Base-by-base conservation (phyloP, 495 filamentous ascomycete species). In the Aspergillus diversus region DNA sequence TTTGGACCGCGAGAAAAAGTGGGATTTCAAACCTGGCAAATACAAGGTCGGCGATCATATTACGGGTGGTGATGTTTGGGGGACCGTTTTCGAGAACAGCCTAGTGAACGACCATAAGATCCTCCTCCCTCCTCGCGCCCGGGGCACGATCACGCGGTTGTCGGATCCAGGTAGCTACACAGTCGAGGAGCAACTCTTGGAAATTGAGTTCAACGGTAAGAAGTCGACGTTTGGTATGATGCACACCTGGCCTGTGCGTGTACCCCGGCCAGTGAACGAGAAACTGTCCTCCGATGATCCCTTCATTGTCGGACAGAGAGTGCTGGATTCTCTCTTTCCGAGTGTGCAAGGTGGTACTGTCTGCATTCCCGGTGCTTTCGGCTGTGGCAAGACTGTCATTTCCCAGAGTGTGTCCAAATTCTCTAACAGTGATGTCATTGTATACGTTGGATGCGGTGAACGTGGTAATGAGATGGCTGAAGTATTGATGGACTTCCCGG, bases 391-490 rank as follows among this genome's bases (percentile, higher is more conserved):
- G 87, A 99, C 95, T 63, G 95, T 99, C 76, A 99, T 99, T 79
- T 92, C 89, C 67, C 96, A 99, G 81, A 92, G 89, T 62, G 89
- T 99, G 62, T 98, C 95, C 73, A 99, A 99, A 77, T 99, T 97
- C 83, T 99, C 95, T 61, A 99, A 99, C 86, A 93, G 90, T 74
- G 96, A 99, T 77, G 92, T 97, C 72, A 98, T 99, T 66, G 90
- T 99, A 68, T 98, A 99, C 76, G 95, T 99, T 65, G 95, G 95
- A 50, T 97, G 96, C 72, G 95, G 95, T 70, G 95, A 99, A 83
- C 92, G 95, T 63, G 95, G 95, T 68, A 99, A 98, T 73, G 95
- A 98, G 78, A 99, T 99, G 95, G 95, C 95, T 65, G 95, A 99
- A 84, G 95, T 99, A 64, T 86, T 99, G 84, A 97, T 97, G 91